Evolutionary conservation across 2,329 filamentous ascomycete species (phyloP).

Genomic region (Trichoderma harzianum): DNA sequence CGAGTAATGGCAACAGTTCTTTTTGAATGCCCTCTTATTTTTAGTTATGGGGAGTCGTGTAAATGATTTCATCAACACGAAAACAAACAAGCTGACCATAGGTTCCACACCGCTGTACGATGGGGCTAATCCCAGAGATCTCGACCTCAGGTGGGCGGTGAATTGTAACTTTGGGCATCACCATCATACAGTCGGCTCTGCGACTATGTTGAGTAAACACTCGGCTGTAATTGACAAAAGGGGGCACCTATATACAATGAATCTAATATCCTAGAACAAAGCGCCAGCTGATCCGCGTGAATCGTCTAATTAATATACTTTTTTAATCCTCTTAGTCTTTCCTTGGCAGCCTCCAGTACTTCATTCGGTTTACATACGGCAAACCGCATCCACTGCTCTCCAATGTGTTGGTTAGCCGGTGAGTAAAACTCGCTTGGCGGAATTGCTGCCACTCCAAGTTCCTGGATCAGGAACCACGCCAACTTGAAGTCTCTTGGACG

Average conservation of each 20-base stretch:
- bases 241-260: not conserved
- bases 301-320: not conserved
- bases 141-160: not conserved
- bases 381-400: conserved; percentile 10
- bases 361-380: conserved; percentile 1
- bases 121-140: not conserved
- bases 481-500: conserved; percentile 5
- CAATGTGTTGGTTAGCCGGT: not conserved
- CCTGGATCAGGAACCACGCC: conserved; percentile 6
- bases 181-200: not conserved
- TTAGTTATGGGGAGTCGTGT: not conserved
- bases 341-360: not conserved
- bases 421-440: not conserved
- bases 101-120: not conserved
- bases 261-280: not conserved
- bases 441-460: conserved; percentile 3
- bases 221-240: not conserved
- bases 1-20: not conserved
- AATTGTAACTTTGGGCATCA: not conserved
- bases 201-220: not conserved
- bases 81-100: not conserved
- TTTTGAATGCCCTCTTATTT: not conserved
- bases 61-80: not conserved
- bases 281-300: not conserved
- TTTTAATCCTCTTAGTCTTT: conserved; percentile 4